These are phyloP conservation scores for Vitis labrusca DNA, from an alignment of 164 flowering plant species.

Conservation along the genomic window DNA sequence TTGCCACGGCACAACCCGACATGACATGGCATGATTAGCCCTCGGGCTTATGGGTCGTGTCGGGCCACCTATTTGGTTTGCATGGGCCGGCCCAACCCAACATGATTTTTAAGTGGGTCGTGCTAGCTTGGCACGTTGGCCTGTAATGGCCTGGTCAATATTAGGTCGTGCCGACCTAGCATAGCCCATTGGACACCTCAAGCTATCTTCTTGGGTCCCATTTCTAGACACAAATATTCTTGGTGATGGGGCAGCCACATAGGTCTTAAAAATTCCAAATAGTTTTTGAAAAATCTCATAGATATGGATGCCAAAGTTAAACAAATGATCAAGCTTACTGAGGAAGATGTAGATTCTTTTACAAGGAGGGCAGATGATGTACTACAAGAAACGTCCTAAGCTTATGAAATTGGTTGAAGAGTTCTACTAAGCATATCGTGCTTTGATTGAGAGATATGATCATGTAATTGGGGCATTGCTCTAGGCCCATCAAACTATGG, in stretches of 20 bases:
- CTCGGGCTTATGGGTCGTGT: too few species aligned
- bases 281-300: slow-evolving; percentile 91
- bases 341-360: slow-evolving; percentile 76
- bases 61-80: too few species aligned
- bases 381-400: slow-evolving; percentile 70
- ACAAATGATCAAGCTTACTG: slow-evolving; percentile 66
- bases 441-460: slow-evolving; percentile 75
- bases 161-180: too few species aligned
- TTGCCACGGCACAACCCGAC: too few species aligned
- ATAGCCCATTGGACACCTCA: too few species aligned
- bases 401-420: slow-evolving; percentile 76
- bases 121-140: too few species aligned
- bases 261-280: slow-evolving; percentile 94
- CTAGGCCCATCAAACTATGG: slow-evolving; percentile 65
- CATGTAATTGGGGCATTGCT: slow-evolving; percentile 69
- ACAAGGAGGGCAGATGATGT: slow-evolving; percentile 79
- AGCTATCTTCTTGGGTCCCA: slow-evolving; percentile 17
- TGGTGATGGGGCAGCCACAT: slow-evolving; percentile 99
- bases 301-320: slow-evolving; percentile 70
- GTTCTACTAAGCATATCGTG: slow-evolving; percentile 75
- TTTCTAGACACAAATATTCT: slow-evolving; percentile 61
- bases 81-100: fast-evolving
- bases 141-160: too few species aligned
- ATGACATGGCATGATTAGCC: too few species aligned
- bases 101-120: too few species aligned